A percentile compares a stretch with the other conserved stretches of the same genome.
Conservation (phyloP, 2,329 filamentous ascomycete genomes). For the Clarireedia hainanense region DNA sequence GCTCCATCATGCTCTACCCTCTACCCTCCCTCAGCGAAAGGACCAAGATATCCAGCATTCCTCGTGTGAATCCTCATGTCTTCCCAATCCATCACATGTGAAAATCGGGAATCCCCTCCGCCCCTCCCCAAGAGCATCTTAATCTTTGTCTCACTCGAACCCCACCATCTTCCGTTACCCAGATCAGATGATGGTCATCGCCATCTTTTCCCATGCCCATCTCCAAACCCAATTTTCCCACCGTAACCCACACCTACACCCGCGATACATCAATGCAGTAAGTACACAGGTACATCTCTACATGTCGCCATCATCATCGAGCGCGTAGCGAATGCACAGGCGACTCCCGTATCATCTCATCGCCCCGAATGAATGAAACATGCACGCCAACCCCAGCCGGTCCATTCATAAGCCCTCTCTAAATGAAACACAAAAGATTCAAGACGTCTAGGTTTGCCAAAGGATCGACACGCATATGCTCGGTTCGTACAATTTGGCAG, state of each 20-base stretch:
- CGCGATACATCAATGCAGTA: no score
- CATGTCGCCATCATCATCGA: neutral
- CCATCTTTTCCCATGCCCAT: neutral
- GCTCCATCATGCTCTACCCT: neutral
- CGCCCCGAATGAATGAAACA: neutral
- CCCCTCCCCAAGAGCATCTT: neutral
- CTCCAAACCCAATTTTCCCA: neutral
- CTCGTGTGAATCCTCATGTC: neutral
- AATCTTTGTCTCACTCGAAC: conserved; percentile 3
- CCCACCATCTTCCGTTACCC: conserved; percentile 1
- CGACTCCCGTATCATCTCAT: neutral
- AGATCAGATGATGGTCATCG: conserved; percentile 7
- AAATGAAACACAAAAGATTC: conserved; percentile 5
- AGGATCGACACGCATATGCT: neutral
- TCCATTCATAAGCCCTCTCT: neutral
- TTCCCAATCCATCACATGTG: neutral
- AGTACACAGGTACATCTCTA: neutral
- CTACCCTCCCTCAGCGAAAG: neutral
- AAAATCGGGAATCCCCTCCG: neutral
- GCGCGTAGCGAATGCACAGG: no score
- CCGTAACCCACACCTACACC: neutral
- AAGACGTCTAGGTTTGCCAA: neutral
- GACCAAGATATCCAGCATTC: neutral
- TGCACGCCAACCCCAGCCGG: neutral
- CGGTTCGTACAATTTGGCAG: no score